Percentiles rank a stretch among this genome's conserved stretches.
phyloP scores from a whole-genome alignment of 2,329 filamentous ascomycete genomes.

The Tolypocladium ovalisporum region DNA sequence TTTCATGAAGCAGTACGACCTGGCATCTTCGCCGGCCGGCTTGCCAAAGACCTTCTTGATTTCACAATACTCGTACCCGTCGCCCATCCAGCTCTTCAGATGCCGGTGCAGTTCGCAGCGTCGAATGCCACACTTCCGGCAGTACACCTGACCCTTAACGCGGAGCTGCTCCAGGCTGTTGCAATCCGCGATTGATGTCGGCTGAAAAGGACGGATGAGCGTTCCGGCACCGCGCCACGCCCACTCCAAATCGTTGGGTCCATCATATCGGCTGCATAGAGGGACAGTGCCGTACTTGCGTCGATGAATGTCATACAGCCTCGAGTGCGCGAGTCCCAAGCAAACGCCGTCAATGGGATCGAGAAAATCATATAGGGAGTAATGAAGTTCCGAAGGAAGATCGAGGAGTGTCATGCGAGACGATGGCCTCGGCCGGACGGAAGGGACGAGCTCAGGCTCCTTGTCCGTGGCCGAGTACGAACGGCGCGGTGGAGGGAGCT shows the following conservation, averaged over 20 bases:
- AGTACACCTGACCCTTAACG: conserved; percentile 48
- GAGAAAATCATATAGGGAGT: conserved; percentile 48
- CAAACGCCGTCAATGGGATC: conserved; percentile 55
- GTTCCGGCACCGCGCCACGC: conserved; percentile 48
- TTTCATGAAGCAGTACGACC: conserved; percentile 45
- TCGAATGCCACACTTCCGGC: conserved; percentile 48
- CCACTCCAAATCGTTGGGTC: conserved; percentile 54
- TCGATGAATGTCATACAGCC: conserved; percentile 48
- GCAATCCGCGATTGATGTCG: neutral
- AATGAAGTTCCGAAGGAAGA: conserved; percentile 49
- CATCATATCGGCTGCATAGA: conserved; percentile 43
- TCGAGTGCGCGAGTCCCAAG: conserved; percentile 45
- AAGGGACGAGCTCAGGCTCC: conserved; percentile 39
- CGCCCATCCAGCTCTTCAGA: conserved; percentile 48
- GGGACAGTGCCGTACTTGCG: conserved; percentile 45
- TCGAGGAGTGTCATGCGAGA: conserved; percentile 34
- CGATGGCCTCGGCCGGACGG: conserved; percentile 36
- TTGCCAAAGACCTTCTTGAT: conserved; percentile 47
- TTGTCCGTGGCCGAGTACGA: conserved; percentile 52
- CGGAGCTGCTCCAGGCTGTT: conserved; percentile 33
- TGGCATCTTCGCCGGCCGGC: conserved; percentile 32
- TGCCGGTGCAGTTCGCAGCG: conserved; percentile 55
- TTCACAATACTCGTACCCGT: conserved; percentile 46
- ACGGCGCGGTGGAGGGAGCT: conserved; percentile 36
- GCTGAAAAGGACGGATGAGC: conserved; percentile 19